Base-by-base conservation (phyloP, 176 grass and related monocot species). In the Ampelocalamus luodianensis region DNA sequence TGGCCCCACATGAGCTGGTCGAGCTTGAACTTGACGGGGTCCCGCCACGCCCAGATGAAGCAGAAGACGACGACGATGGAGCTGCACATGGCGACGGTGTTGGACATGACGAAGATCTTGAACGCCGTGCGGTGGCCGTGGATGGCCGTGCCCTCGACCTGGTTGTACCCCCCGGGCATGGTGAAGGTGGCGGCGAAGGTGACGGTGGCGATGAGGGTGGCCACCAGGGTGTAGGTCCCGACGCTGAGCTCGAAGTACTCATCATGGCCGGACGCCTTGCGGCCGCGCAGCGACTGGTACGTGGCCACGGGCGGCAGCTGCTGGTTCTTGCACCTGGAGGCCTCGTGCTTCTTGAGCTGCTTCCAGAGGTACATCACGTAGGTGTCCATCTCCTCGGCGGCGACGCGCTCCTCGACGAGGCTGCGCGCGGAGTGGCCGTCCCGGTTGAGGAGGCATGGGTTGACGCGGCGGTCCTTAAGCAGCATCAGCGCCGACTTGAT, bases 41-140 rank as follows among this genome's bases (percentile, higher is more conserved):
- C 76, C n/a, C 66, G 16, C 64, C 67, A 79, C 8, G 78, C 85
- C 85, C 85, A 87, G 39, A 87, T 82, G 78, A 82, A 87, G 79
- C 78, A 87, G 61, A 87, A 87, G 22, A 87, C 77, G 56, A 87
- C 77, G 15, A 87, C 56, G n/a, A 87, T 22, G 46, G 85, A 53
- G 37, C 85, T 82, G 24, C 85, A 87, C 85, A 87, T 79, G 55
- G 85, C 85, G 44, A 86, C 54, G 10, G 84, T 79, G 75, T 86
- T 86, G 51, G 84, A 86, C 27, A 86, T 59, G 24, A 86, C 74
- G 50, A 86, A 79, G 46, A 79, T 55, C 67, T 86, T 86, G 67
- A 86, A 86, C 0, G 84, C 75, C 15, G 49, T 9, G 0, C 22
- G 34, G 12, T 59, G 65, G 12, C 51, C 75, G 11, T 79, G 84